Percentiles rank a stretch among this genome's conserved stretches.
phyloP scores from a whole-genome alignment of 148 eudicot genomes.

The Chenopodium quinoa region DNA sequence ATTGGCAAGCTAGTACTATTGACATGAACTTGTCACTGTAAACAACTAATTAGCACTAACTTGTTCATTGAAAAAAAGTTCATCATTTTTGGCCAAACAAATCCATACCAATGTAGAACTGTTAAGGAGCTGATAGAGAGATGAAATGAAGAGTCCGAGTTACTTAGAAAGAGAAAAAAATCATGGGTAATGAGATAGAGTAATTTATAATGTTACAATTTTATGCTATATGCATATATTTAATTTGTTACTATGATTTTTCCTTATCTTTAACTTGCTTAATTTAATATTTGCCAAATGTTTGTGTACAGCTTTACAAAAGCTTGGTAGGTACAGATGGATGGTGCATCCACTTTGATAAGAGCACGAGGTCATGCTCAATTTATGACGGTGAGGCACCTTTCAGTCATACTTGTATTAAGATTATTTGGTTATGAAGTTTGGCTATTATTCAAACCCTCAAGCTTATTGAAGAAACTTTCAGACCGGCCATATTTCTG shows the following conservation, averaged over 20 bases:
- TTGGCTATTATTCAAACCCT: background rate
- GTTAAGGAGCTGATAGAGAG: background rate
- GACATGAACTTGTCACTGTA: too few species aligned
- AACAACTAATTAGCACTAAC: too few species aligned
- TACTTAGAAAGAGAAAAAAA: background rate
- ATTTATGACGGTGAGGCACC: constrained; percentile 64
- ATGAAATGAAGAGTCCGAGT: background rate
- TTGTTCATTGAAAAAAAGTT: too few species aligned
- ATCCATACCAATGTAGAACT: background rate
- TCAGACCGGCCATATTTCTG: constrained; percentile 94
- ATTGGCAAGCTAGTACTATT: too few species aligned
- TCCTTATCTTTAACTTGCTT: background rate
- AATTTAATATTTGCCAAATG: constrained; percentile 12
- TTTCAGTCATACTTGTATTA: background rate
- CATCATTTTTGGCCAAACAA: background rate
- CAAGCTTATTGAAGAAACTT: background rate
- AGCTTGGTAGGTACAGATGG: constrained; percentile 85
- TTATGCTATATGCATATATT: background rate
- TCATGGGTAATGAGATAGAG: background rate
- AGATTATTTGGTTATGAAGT: background rate
- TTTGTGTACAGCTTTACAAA: constrained; percentile 46
- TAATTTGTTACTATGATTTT: background rate
- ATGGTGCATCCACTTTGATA: constrained; percentile 87
- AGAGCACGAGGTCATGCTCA: constrained; percentile 67
- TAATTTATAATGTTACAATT: background rate